A percentile compares a stretch with the other conserved stretches of the same genome.
These are phyloP conservation scores for Comarum palustre DNA, from an alignment of 306 rosid species.

Conservation along the genomic window DNA sequence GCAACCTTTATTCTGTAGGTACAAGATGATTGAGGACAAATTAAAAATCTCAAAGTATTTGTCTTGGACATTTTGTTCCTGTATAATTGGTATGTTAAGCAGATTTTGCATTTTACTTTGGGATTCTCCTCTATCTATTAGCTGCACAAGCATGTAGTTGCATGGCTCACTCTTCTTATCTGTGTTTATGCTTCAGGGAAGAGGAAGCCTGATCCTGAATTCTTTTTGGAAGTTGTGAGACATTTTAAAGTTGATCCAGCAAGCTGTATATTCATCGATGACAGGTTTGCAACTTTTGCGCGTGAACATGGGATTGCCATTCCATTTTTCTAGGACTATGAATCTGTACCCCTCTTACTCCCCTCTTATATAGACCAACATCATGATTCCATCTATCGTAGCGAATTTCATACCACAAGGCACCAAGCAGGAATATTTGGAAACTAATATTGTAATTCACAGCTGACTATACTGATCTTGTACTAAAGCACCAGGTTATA, in stretches of 20 bases:
- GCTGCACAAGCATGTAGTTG: background rate
- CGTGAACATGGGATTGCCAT: background rate
- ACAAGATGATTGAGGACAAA: constrained; percentile 77
- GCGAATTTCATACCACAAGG: background rate
- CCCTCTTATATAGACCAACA: background rate
- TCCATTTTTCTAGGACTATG: background rate
- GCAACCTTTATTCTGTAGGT: constrained; percentile 50
- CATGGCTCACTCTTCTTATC: background rate
- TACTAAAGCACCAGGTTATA: background rate
- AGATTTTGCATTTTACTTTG: background rate
- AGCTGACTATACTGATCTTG: background rate
- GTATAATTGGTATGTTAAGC: constrained; percentile 44
- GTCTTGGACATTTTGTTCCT: constrained; percentile 95
- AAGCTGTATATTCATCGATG: constrained; percentile 73
- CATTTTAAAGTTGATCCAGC: constrained; percentile 66
- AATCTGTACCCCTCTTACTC: background rate
- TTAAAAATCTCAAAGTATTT: constrained; percentile 66
- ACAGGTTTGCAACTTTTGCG: constrained; percentile 52
- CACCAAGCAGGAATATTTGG: background rate
- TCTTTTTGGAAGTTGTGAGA: constrained; percentile 57
- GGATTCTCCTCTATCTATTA: constrained; percentile 3
- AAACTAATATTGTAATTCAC: background rate
- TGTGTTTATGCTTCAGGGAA: constrained; percentile 51
- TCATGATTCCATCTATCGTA: background rate
- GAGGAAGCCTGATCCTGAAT: constrained; percentile 87